Base-by-base conservation (phyloP, 139 green algal species). In the Pleodorina starrii region DNA sequence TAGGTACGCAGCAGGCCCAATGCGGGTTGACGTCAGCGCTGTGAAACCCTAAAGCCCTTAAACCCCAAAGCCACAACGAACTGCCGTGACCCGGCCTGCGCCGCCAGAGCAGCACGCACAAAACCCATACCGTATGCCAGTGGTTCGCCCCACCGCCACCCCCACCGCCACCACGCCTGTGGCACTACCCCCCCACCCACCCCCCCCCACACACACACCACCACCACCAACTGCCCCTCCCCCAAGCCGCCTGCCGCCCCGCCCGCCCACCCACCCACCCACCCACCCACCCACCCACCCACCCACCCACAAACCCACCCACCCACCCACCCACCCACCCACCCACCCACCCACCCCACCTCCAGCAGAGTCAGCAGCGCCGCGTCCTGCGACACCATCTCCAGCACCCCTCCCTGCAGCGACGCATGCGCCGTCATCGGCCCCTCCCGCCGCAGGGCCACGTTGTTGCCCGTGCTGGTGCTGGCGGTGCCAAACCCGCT, bases 331-430 rank as follows among this genome's bases (percentile, higher is more conserved):
- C 17, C 51, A 27, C 17, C 51, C 51, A 14, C 51, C 51, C 51
- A 14, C 17, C 17, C 51, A 14, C 51, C 51, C 51, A 60, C 51
- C 17, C 17, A 14, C 51, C 51, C 51, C 51, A 73, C 63, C 63
- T 73, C 63, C 63, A 73, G 32, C 25, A 73, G 63, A 19, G 63
- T 73, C 63, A 73, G 63, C 21, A 73, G 63, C 21, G 63, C 63
- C 63, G 63, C 63, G 27, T 73, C 63, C 32, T 73, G 16, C 11
- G 29, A 73, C 63, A 6, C 1, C 63, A 73, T 73, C 63, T 66
- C 54, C 54, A 66, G 5, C 21, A 25, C 6, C 54, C 54, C 6
- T 25, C 54, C 54, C 5, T 66, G 54, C 54, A 66, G 54, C 54
- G n/a, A n/a, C n/a, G n/a, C n/a, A n/a, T 66, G 54, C 54, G 25